A percentile compares a stretch with the other conserved stretches of the same genome.
Evolutionary conservation across 306 rosid species (phyloP).

Genomic region (Vachellia collinsii): DNA sequence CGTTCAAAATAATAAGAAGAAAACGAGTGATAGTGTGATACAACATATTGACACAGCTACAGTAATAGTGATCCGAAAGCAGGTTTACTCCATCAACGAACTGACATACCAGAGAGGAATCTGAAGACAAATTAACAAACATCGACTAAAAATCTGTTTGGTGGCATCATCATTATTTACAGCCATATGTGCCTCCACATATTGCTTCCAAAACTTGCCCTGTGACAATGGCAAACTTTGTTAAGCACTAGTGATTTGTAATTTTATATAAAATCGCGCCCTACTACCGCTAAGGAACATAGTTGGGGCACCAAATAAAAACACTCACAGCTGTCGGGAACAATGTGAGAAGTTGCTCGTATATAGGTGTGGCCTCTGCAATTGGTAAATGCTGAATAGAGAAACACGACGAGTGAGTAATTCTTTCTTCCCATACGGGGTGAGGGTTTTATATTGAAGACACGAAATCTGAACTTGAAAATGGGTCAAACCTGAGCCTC

Average conservation of each 20-base stretch:
- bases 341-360: constrained; percentile 77
- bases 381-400: constrained; percentile 74
- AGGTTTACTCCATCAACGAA: constrained; percentile 27
- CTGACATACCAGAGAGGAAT: constrained; percentile 86
- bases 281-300: constrained; percentile 5
- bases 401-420: constrained; percentile 11
- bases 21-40: background rate
- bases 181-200: constrained; percentile 92
- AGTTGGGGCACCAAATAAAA: constrained; percentile 33
- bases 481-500: constrained; percentile 62
- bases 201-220: constrained; percentile 98
- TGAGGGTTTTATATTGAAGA: background rate
- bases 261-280: background rate
- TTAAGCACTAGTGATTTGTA: constrained; percentile 11
- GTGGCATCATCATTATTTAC: constrained; percentile 88
- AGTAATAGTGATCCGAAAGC: constrained; percentile 16
- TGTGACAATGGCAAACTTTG: constrained; percentile 38
- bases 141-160: constrained; percentile 92
- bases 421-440: background rate
- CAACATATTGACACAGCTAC: background rate
- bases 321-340: constrained; percentile 88
- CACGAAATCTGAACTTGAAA: constrained; percentile 11
- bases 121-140: constrained; percentile 85
- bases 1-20: background rate
- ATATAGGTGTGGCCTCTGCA: constrained; percentile 79